Conservation (phyloP, 306 rosid genomes). For the Vigna nakashimae region DNA sequence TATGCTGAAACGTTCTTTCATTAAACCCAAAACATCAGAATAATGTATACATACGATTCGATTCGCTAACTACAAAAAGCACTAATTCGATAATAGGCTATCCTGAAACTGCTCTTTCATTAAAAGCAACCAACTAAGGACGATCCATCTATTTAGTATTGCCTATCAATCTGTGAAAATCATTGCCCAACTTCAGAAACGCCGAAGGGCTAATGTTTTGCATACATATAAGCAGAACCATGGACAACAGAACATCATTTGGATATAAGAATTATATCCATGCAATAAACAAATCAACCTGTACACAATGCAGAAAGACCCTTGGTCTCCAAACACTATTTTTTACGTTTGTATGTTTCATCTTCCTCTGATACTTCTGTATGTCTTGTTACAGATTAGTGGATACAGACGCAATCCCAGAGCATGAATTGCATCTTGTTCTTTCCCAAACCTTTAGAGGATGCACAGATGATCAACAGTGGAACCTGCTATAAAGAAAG, state of each 20-base stretch:
- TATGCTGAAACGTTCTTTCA: constrained; percentile 7
- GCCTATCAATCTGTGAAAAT: constrained; percentile 37
- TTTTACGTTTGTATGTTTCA: constrained; percentile 40
- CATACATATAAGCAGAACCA: constrained; percentile 47
- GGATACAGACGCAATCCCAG: constrained; percentile 45
- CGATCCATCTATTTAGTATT: constrained; percentile 44
- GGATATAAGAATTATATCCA: constrained; percentile 59
- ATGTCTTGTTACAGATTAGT: constrained; percentile 60
- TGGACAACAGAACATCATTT: constrained; percentile 47
- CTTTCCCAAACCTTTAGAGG: constrained; percentile 43
- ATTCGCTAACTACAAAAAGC: not conserved
- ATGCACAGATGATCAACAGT: constrained; percentile 48
- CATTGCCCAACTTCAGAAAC: constrained; percentile 42
- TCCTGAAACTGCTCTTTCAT: constrained; percentile 32
- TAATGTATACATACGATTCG: not conserved
- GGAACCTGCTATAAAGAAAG: constrained; percentile 52
- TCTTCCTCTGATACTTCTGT: constrained; percentile 51
- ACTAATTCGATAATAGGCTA: constrained; percentile 11
- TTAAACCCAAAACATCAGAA: constrained; percentile 14
- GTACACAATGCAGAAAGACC: constrained; percentile 66
- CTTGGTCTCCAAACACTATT: constrained; percentile 45
- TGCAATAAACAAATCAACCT: constrained; percentile 65
- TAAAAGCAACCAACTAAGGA: constrained; percentile 36
- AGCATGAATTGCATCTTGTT: constrained; percentile 40
- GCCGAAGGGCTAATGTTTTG: constrained; percentile 37